Conservation (phyloP, 768 basidiomycete species). For the Filobasidium floriforme region DNA sequence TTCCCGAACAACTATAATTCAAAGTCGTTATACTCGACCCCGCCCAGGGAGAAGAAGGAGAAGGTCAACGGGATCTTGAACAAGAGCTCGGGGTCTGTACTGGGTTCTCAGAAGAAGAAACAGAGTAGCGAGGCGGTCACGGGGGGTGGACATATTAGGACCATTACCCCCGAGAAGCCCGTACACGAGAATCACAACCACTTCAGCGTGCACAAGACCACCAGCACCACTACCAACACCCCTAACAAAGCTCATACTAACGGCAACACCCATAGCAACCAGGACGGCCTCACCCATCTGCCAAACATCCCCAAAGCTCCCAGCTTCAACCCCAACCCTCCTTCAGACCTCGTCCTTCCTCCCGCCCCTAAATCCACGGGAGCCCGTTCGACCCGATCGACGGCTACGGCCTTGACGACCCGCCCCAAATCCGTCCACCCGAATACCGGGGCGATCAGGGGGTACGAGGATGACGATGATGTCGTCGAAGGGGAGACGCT, state of each 20-base stretch:
- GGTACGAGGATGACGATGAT: slow-evolving; percentile 33
- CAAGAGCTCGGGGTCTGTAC: too few relatives aligned
- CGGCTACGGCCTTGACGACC: background rate
- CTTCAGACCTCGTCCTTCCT: slow-evolving; percentile 50
- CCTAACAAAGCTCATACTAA: background rate
- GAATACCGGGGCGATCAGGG: slow-evolving; percentile 14
- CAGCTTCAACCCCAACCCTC: background rate
- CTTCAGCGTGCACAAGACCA: too few relatives aligned
- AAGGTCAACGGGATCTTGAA: too few relatives aligned
- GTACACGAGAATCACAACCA: too few relatives aligned
- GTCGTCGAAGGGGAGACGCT: slow-evolving; percentile 21
- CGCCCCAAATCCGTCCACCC: slow-evolving; percentile 15
- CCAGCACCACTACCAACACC: background rate
- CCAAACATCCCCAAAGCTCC: background rate
- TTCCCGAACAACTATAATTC: too few relatives aligned
- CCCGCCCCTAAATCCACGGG: slow-evolving; percentile 27
- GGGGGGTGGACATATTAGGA: too few relatives aligned
- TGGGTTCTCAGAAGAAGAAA: background rate
- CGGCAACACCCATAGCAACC: background rate
- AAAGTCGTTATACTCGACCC: slow-evolving; percentile 53
- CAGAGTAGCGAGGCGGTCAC: background rate
- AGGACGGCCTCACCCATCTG: too few relatives aligned
- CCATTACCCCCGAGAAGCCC: too few relatives aligned
- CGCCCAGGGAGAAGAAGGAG: too few relatives aligned
- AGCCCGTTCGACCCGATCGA: slow-evolving; percentile 9